A percentile compares a stretch with the other conserved stretches of the same genome.
Conservation (phyloP, 2,329 filamentous ascomycete species). For the Colletotrichum australisinense region DNA sequence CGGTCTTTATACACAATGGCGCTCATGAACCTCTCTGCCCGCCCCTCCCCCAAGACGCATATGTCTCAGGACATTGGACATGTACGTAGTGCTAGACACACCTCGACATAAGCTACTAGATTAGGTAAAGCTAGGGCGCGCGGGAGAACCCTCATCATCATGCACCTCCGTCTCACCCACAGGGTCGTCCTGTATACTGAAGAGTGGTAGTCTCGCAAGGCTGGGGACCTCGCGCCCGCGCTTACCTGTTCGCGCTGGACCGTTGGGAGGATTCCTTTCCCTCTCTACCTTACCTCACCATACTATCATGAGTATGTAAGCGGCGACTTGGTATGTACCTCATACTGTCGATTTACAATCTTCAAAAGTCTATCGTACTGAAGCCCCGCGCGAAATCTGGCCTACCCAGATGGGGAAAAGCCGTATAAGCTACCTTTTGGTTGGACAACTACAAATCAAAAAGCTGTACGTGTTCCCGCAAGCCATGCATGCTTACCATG, state of each 20-base stretch:
- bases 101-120: slow-evolving; percentile 14
- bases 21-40: neutral
- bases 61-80: neutral
- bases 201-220: neutral
- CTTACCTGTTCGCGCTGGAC: neutral
- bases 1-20: neutral
- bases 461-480: neutral
- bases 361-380: neutral
- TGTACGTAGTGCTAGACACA: neutral
- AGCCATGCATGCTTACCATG: neutral
- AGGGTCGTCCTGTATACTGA: no score
- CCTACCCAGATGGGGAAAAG: no score
- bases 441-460: neutral
- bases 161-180: neutral
- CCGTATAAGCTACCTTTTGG: no score
- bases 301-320: neutral
- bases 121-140: neutral
- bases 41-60: neutral
- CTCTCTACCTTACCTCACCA: neutral
- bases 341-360: neutral
- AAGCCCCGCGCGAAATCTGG: no score
- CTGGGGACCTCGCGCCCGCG: neutral
- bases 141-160: neutral
- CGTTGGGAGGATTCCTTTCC: no score
- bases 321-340: neutral